A percentile compares a stretch with the other conserved stretches of the same genome.
These are phyloP conservation scores for Hypoxylon sp. DNA, from an alignment of 2,329 filamentous ascomycete genomes.

Conservation along the genomic window DNA sequence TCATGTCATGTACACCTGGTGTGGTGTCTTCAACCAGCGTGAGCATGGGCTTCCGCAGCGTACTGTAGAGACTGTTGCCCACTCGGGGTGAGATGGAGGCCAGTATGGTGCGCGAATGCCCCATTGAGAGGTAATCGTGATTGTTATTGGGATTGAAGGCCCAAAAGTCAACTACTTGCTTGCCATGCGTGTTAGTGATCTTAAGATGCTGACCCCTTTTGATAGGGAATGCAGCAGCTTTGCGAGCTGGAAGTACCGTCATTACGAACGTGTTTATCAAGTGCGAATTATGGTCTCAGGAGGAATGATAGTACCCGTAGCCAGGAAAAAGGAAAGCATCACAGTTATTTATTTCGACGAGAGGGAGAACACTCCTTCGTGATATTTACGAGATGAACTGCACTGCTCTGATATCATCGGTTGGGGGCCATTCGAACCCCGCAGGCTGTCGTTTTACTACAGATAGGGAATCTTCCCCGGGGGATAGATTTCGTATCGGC, in stretches of 20 bases:
- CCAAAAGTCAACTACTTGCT: background rate
- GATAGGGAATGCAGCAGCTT: background rate
- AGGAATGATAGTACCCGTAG: background rate
- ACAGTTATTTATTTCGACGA: background rate
- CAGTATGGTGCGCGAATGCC: background rate
- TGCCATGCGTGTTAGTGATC: slow-evolving; percentile 1
- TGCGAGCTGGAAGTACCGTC: background rate
- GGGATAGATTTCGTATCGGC: too few species aligned
- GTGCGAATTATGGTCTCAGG: background rate
- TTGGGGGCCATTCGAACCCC: too few species aligned
- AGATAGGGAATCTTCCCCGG: too few species aligned
- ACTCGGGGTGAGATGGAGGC: background rate
- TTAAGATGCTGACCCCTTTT: slow-evolving; percentile 1
- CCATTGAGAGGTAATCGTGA: slow-evolving; percentile 3
- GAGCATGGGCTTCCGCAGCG: background rate
- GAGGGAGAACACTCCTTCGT: too few species aligned
- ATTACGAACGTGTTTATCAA: background rate
- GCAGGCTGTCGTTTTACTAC: too few species aligned
- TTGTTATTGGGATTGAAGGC: background rate
- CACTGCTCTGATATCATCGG: too few species aligned
- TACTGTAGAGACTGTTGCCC: background rate
- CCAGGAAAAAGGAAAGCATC: background rate
- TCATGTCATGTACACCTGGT: background rate
- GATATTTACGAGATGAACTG: too few species aligned
- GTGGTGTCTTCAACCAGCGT: background rate